These are phyloP conservation scores for Phytophthora nicotianae DNA, from an alignment of 352 stramenopile species.

Conservation along the genomic window DNA sequence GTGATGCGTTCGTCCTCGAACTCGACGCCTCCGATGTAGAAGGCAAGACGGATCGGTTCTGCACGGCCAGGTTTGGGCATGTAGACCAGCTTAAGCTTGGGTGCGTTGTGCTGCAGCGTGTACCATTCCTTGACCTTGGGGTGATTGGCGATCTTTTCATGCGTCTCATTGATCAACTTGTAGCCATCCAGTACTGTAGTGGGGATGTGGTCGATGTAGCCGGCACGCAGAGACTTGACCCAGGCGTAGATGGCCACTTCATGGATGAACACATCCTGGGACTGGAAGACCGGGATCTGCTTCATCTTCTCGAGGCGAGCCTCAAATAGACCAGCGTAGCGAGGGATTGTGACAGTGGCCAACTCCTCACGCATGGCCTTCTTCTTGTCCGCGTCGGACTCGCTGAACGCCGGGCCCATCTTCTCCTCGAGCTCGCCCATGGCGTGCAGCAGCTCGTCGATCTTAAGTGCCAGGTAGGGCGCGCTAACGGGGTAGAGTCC, in stretches of 20 bases:
- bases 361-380: conserved; percentile 43
- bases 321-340: conserved; percentile 39
- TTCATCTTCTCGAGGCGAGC: conserved; percentile 40
- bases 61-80: conserved; percentile 46
- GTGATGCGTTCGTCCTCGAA: conserved; percentile 61
- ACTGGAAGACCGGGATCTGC: conserved; percentile 44
- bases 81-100: conserved; percentile 63
- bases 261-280: conserved; percentile 37
- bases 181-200: conserved; percentile 39
- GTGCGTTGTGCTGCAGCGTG: conserved; percentile 33
- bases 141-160: conserved; percentile 40
- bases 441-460: conserved; percentile 63
- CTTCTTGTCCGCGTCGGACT: conserved; percentile 49
- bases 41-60: conserved; percentile 57
- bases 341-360: conserved; percentile 29
- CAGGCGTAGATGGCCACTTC: conserved; percentile 44
- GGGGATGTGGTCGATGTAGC: conserved; percentile 47
- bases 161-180: conserved; percentile 31
- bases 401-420: conserved; percentile 30
- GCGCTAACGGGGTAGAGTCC: conserved; percentile 58
- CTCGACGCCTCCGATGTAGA: conserved; percentile 52
- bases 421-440: conserved; percentile 44
- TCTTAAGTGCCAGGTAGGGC: conserved; percentile 47
- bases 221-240: conserved; percentile 37
- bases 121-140: conserved; percentile 48